Evolutionary conservation across 805 yeast species (phyloP).

Genomic region (Saccharomycopsis javanensis): DNA sequence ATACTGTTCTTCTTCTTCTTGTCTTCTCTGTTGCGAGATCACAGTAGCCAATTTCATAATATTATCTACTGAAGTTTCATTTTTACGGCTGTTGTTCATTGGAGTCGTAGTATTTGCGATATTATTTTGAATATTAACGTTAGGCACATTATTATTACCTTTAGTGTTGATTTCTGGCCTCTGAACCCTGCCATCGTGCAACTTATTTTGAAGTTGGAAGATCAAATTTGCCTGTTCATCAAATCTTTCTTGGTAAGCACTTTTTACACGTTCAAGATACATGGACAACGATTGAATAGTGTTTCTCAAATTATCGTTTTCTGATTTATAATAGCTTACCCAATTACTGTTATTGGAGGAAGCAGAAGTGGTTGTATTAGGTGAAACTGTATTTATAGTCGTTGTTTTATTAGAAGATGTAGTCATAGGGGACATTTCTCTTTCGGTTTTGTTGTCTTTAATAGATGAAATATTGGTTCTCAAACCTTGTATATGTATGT

Average conservation of each 20-base stretch:
- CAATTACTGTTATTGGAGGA: not conserved
- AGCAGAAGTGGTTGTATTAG: not conserved
- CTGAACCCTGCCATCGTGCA: not conserved
- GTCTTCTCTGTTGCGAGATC: not conserved
- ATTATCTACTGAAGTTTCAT: slow-evolving; percentile 1
- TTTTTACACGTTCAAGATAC: not conserved
- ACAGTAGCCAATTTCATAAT: not conserved
- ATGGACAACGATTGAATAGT: not conserved
- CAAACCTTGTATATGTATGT: not conserved
- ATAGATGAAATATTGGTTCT: not conserved
- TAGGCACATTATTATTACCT: not conserved
- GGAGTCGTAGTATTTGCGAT: not conserved
- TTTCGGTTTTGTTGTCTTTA: not conserved
- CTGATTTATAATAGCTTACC: not conserved
- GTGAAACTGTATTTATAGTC: not conserved
- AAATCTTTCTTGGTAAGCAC: not conserved
- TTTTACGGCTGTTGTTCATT: not conserved
- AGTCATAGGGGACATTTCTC: not conserved
- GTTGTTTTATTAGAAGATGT: not conserved
- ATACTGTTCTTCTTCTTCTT: not conserved
- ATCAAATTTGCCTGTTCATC: slow-evolving; percentile 8
- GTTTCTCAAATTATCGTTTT: not conserved
- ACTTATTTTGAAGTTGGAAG: slow-evolving; percentile 1
- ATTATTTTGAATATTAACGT: not conserved
- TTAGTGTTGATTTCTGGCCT: not conserved